Conservation (phyloP, 441 rosid species). For the Syzygium syzygioides region DNA sequence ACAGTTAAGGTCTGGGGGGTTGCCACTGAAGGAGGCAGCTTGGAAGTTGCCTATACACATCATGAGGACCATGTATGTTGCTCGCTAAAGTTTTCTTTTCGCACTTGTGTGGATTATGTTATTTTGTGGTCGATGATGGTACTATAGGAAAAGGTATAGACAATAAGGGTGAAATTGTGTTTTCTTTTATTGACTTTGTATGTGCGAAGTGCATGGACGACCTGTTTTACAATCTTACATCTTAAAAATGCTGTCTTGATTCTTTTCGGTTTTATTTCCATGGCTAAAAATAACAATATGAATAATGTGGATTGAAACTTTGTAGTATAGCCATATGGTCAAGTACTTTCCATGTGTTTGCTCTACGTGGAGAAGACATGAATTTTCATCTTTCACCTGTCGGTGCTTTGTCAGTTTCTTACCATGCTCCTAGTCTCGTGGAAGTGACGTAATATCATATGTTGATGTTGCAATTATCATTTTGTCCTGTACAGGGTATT, state of each 20-base stretch:
- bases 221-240: neutral
- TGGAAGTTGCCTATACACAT: too few species aligned
- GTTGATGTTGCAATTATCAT: neutral
- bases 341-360: neutral
- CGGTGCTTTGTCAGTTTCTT: neutral
- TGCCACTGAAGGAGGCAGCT: too few species aligned
- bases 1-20: too few species aligned
- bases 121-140: neutral
- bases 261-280: fast-evolving
- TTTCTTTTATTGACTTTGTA: neutral
- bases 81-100: neutral
- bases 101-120: neutral
- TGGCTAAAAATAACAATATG: neutral
- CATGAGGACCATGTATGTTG: slow-evolving; percentile 15
- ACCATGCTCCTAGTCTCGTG: neutral
- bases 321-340: neutral
- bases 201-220: neutral
- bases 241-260: neutral
- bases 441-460: neutral
- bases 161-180: neutral
- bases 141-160: neutral
- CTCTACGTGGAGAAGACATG: neutral
- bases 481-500: neutral
- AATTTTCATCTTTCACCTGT: neutral
- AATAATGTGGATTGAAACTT: neutral